Evolutionary conservation across 1,139 yeast genomes (phyloP), one percentile per base, ranked within the genome.

Genomic region (Kluyveromyces sp.): DNA sequence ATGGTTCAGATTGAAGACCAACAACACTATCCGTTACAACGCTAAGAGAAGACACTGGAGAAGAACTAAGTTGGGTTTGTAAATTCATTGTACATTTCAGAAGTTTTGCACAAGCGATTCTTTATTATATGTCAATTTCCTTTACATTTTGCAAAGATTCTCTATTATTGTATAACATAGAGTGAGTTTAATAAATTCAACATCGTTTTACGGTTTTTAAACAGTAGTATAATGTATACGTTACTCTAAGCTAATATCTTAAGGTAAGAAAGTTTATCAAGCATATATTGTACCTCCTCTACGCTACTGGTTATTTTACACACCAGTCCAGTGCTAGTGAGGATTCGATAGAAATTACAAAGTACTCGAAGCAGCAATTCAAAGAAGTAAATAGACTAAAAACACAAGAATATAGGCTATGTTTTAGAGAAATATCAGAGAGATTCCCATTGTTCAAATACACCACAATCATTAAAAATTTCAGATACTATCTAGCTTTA

Each of bases 21-120:
- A 78, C 77, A 90, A 89, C 95, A 89, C 83, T 69, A 85, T 92
- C 82, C 87, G 92, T 82, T 92, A 90, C 90, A 92, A 92, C 79
- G 95, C 96, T 72, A 92, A 92, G 90, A 89, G 97, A 87, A 86
- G 98, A 83, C 96, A 94, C 95, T 94, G 99, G 99, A 92, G 97
- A 86, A 88, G 98, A 85, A 92, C 97, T 70, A 94, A 92, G 95
- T 83, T 94, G 79, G 81, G 83, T 84, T 76, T 92, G 83, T 92
- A 88, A 87, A 78, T 68, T 48, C 32, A 39, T 27, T 35, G 43
- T 35, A 41, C 32, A 29, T 41, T 15, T 34, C 43, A 34, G 43
- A 41, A 41, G 39, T 34, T 28, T 8, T 27, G 28, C 30, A 25
- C 32, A 33, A 10, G 15, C 26, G 7, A 33, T 25, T 34, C 25